phyloP scores from a whole-genome alignment of 371 early-diverging fungal genomes.

The Mortierella polycephala region DNA sequence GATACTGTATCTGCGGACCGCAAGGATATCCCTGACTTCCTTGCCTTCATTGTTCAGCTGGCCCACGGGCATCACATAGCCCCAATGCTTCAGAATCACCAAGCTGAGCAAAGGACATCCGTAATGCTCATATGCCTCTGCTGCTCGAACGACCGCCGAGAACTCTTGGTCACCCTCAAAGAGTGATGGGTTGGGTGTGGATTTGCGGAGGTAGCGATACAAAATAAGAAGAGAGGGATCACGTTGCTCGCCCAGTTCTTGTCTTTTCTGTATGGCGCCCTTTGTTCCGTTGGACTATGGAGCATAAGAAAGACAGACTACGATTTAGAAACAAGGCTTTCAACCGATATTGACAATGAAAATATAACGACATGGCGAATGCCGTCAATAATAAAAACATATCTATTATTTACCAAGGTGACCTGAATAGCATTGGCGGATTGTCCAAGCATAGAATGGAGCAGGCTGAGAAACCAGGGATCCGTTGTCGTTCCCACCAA shows the following conservation, averaged over 20 bases:
- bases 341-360: background rate
- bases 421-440: conserved; percentile 73
- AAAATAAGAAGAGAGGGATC: conserved; percentile 85
- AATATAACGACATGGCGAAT: background rate
- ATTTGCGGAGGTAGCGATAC: conserved; percentile 74
- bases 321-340: no score
- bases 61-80: conserved; percentile 44
- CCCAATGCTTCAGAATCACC: conserved; percentile 64
- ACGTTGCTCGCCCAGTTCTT: conserved; percentile 22
- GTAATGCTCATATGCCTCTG: conserved; percentile 77
- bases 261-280: background rate
- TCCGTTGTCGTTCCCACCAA: conserved; percentile 65
- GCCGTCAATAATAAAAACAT: no score
- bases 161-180: conserved; percentile 63
- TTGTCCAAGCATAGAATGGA: conserved; percentile 72
- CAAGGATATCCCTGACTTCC: conserved; percentile 23
- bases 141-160: conserved; percentile 67
- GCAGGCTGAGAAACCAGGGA: conserved; percentile 81
- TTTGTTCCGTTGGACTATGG: conserved; percentile 14
- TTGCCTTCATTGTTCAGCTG: conserved; percentile 7
- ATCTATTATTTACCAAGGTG: conserved; percentile 59
- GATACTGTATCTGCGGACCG: conserved; percentile 40
- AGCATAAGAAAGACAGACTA: no score
- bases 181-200: conserved; percentile 20
- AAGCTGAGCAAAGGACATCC: conserved; percentile 81